Evolutionary conservation across 148 eudicot genomes (phyloP).

Genomic region (Chenopodium formosanum): DNA sequence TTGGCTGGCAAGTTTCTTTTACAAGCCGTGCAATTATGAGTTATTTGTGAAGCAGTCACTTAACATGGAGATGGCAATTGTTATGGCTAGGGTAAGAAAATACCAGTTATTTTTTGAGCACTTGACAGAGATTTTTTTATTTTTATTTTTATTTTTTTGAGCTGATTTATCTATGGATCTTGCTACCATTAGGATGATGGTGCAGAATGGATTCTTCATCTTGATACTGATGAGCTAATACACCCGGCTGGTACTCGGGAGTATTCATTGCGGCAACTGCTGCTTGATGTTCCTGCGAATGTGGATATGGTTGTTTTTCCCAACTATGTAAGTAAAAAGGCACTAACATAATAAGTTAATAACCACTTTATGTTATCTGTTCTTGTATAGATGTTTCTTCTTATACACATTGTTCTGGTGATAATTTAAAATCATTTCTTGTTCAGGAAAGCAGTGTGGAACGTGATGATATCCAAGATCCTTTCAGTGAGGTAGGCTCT

Average conservation of each 20-base stretch:
- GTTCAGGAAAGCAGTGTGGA: conserved; percentile 88
- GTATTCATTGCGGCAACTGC: conserved; percentile 77
- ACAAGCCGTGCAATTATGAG: conserved; percentile 95
- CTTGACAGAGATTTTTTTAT: background rate
- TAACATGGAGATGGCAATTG: conserved; percentile 96
- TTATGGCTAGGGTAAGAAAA: conserved; percentile 84
- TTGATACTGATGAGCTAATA: conserved; percentile 84
- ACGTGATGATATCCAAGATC: conserved; percentile 82
- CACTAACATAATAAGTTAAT: conserved; percentile 11
- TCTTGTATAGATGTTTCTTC: background rate
- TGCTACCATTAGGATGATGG: conserved; percentile 47
- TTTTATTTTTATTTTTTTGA: background rate
- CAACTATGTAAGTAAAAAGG: conserved; percentile 66
- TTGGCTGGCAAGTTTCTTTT: conserved; percentile 92
- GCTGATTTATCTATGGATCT: background rate
- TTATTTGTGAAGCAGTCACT: conserved; percentile 90
- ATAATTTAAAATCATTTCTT: background rate
- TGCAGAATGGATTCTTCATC: conserved; percentile 94
- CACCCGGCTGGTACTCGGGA: conserved; percentile 91
- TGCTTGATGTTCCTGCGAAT: conserved; percentile 70
- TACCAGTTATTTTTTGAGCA: background rate
- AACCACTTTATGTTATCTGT: background rate
- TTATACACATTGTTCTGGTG: background rate
- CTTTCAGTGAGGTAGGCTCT: conserved; percentile 72
- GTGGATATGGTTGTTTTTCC: conserved; percentile 95